Evolutionary conservation across 148 eudicot genomes (phyloP).

Genomic region (Selenicereus undatus): DNA sequence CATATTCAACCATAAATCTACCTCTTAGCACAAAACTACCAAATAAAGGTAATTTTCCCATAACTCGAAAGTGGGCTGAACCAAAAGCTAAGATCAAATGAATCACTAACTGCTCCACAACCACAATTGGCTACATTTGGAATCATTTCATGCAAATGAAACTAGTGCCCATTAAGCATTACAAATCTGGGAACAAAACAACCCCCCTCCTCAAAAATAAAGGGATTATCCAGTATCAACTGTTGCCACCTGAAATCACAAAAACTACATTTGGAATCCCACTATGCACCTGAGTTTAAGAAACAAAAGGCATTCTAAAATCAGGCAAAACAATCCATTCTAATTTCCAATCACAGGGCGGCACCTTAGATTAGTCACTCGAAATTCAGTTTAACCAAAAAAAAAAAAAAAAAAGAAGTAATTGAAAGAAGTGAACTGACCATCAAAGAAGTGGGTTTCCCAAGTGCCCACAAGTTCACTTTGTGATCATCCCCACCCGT

Average conservation of each 20-base stretch:
- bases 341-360: neutral
- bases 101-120: neutral
- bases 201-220: neutral
- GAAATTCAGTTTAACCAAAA: neutral
- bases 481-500: constrained; percentile 96
- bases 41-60: neutral
- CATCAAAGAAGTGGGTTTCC: constrained; percentile 72
- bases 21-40: neutral
- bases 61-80: neutral
- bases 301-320: neutral
- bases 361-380: neutral
- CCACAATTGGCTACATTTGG: constrained; percentile 5
- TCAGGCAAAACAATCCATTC: neutral
- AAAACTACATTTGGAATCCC: neutral
- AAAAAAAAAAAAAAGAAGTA: neutral
- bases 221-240: neutral
- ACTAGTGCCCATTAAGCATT: no score
- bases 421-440: constrained; percentile 45
- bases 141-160: neutral
- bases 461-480: constrained; percentile 92
- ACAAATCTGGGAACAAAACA: no score
- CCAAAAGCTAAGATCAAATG: neutral
- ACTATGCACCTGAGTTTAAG: neutral
- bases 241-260: neutral
- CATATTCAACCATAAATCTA: neutral